These are phyloP conservation scores for Cryptosporidium sp. DNA, from an alignment of 169 alveolate species.

Conservation along the genomic window DNA sequence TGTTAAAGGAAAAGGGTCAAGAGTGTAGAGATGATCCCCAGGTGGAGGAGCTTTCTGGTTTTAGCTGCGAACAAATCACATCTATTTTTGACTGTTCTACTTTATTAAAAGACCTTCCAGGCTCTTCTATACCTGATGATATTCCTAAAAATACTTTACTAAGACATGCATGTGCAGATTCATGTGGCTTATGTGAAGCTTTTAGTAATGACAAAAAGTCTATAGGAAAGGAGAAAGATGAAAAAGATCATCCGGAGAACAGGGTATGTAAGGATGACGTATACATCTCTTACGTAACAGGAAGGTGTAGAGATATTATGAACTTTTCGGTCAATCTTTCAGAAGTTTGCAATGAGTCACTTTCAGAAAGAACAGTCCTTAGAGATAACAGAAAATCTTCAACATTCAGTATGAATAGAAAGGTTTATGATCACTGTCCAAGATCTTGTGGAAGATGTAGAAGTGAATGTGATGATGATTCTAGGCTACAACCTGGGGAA, in stretches of 20 bases:
- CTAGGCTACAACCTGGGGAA: constrained; percentile 51
- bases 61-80: constrained; percentile 47
- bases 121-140: constrained; percentile 36
- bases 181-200: constrained; percentile 45
- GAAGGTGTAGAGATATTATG: constrained; percentile 55
- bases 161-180: constrained; percentile 54
- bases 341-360: constrained; percentile 52
- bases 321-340: constrained; percentile 23
- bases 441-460: constrained; percentile 60
- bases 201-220: not conserved
- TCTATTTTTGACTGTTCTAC: constrained; percentile 53
- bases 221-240: not conserved
- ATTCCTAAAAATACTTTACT: constrained; percentile 42
- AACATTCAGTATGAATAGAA: constrained; percentile 38
- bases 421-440: constrained; percentile 60
- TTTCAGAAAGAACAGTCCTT: constrained; percentile 23
- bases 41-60: constrained; percentile 52
- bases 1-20: constrained; percentile 16
- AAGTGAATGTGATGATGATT: constrained; percentile 64
- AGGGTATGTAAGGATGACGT: constrained; percentile 40
- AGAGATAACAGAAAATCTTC: not conserved
- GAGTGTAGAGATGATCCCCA: constrained; percentile 46
- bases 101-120: constrained; percentile 41
- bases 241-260: not conserved
- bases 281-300: constrained; percentile 2